Conservation (phyloP, 1,284 basidiomycete species). For the Lignosus rhinocerotis region DNA sequence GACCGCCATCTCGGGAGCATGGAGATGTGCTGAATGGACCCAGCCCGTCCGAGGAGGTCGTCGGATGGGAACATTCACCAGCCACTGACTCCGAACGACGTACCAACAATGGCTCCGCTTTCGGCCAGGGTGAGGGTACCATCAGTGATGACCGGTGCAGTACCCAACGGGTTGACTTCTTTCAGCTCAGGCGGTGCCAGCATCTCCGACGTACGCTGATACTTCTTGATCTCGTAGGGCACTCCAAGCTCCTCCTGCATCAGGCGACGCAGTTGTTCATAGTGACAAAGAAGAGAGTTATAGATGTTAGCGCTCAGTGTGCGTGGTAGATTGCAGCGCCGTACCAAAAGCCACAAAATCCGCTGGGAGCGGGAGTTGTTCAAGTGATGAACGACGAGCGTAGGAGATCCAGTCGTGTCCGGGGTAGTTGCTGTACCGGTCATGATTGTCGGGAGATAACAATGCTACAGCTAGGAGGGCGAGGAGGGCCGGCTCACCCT, state of each 20-base stretch:
- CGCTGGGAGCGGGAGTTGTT: conserved; percentile 54
- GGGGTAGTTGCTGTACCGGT: conserved; percentile 1
- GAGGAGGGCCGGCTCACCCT: background rate
- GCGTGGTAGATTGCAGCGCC: background rate
- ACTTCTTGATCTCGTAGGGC: conserved; percentile 49
- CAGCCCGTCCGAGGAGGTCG: background rate
- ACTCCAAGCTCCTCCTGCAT: conserved; percentile 50
- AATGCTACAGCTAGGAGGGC: background rate
- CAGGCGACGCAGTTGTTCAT: conserved; percentile 1
- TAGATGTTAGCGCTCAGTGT: background rate
- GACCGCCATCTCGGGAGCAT: background rate
- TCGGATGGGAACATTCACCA: background rate
- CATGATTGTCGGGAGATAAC: conserved; percentile 13
- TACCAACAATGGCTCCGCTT: conserved; percentile 38
- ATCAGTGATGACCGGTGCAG: conserved; percentile 38
- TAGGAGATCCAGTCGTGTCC: conserved; percentile 3
- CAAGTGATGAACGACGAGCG: conserved; percentile 48
- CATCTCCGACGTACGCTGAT: conserved; percentile 39
- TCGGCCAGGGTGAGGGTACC: conserved; percentile 36
- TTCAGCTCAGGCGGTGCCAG: conserved; percentile 41
- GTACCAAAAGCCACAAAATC: conserved; percentile 55
- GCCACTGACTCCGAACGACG: conserved; percentile 1
- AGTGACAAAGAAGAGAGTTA: background rate
- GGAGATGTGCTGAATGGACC: too few relatives aligned
- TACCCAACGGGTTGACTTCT: conserved; percentile 34